phyloP scores from a whole-genome alignment of 1,284 basidiomycete genomes.

The Psilocybe mexicana region DNA sequence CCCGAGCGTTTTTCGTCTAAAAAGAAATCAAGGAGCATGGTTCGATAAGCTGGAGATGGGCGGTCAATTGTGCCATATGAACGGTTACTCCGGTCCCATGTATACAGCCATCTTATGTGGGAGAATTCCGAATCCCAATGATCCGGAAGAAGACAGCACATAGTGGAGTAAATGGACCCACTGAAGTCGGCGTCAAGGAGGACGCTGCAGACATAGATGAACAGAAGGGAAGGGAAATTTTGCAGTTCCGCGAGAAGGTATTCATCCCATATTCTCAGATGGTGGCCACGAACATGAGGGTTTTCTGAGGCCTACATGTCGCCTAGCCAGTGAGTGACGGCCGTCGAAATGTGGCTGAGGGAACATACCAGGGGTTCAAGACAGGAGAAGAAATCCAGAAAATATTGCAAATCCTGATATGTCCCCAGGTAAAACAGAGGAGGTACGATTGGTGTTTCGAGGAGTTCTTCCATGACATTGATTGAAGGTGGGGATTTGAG shows the following conservation, averaged over 20 bases:
- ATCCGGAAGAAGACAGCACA: neutral
- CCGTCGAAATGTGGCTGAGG: no score
- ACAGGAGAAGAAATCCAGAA: neutral
- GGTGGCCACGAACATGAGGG: neutral
- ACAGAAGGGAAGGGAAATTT: neutral
- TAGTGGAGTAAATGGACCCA: slow-evolving; percentile 1
- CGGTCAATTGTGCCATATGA: neutral
- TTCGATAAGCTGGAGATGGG: neutral
- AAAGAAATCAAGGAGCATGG: slow-evolving; percentile 1
- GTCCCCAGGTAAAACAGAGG: slow-evolving; percentile 1
- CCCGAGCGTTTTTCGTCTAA: neutral
- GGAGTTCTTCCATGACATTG: neutral
- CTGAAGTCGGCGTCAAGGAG: neutral
- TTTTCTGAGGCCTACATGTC: neutral
- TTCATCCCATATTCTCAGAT: neutral
- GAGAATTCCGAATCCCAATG: slow-evolving; percentile 1
- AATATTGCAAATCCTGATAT: neutral
- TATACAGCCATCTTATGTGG: neutral
- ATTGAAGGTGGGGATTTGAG: neutral
- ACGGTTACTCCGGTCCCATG: neutral
- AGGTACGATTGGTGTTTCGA: neutral
- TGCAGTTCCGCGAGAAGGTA: neutral
- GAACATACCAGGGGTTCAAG: neutral
- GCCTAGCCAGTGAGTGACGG: no score
- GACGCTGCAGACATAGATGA: slow-evolving; percentile 1